Percentiles rank a stretch among this genome's conserved stretches.
Conservation (phyloP, 2,329 filamentous ascomycete genomes). For the Epicoccum sorghinum region DNA sequence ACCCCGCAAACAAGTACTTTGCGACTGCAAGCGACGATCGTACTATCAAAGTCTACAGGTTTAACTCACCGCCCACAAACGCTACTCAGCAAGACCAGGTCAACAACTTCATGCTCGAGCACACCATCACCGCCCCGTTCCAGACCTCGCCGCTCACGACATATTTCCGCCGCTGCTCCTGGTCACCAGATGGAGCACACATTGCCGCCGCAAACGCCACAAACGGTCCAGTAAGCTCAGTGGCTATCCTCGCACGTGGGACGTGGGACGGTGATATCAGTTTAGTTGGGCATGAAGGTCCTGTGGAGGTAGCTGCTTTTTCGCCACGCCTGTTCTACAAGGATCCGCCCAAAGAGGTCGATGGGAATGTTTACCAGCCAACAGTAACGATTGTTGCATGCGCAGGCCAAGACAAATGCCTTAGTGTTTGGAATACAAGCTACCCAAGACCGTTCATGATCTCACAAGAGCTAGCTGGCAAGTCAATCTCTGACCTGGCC, state of each 20-base stretch:
- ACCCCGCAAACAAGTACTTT: conserved; percentile 99
- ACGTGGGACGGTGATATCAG: conserved; percentile 97
- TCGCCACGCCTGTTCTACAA: conserved; percentile 86
- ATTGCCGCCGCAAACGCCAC: conserved; percentile 97
- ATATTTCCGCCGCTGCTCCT: conserved; percentile 94
- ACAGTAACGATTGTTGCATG: conserved; percentile 94
- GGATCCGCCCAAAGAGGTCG: conserved; percentile 64
- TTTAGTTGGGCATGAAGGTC: conserved; percentile 94
- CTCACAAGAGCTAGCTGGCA: conserved; percentile 83
- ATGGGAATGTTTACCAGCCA: conserved; percentile 52
- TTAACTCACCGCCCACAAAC: conserved; percentile 85
- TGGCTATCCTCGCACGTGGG: conserved; percentile 91
- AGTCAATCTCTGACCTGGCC: conserved; percentile 90
- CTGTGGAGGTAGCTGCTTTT: conserved; percentile 96
- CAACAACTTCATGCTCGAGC: conserved; percentile 94
- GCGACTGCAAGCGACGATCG: conserved; percentile 97
- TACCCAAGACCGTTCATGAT: conserved; percentile 90
- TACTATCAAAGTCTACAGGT: conserved; percentile 95
- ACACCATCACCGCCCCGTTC: conserved; percentile 88
- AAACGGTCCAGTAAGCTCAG: conserved; percentile 95
- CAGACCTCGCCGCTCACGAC: conserved; percentile 91
- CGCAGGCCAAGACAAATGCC: conserved; percentile 92
- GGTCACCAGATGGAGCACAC: conserved; percentile 96
- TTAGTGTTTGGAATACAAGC: conserved; percentile 98
- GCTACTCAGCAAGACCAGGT: conserved; percentile 93